Percentiles rank a stretch among this genome's conserved stretches.
phyloP scores from a whole-genome alignment of 176 grass and related monocot species.

The Hyparrhenia diplandra region DNA sequence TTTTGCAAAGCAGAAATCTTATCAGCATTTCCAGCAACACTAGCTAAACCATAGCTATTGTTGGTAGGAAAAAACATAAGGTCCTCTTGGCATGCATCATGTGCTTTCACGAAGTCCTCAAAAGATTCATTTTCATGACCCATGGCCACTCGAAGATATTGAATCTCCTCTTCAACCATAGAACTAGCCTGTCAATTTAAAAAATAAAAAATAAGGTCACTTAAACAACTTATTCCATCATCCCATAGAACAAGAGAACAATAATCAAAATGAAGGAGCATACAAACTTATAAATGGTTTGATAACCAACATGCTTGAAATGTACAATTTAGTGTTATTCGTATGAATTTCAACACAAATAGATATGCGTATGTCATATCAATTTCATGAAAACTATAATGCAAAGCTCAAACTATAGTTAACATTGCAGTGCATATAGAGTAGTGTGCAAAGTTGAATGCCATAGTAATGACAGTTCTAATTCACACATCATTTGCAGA shows the following conservation, averaged over 20 bases:
- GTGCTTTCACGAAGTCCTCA: conserved; percentile 86
- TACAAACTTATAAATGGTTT: conserved; percentile 11
- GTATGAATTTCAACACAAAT: neutral
- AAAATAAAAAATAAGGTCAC: neutral
- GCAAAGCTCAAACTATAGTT: neutral
- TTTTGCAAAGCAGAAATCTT: conserved; percentile 72
- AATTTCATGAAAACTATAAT: conserved; percentile 7
- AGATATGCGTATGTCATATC: neutral
- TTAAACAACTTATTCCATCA: conserved; percentile 11
- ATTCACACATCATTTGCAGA: neutral
- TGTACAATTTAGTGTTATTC: neutral
- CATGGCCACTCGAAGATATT: conserved; percentile 69
- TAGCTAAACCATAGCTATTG: conserved; percentile 76
- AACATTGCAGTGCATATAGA: neutral
- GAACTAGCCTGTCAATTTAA: conserved; percentile 54
- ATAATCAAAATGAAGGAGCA: neutral
- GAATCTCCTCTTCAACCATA: conserved; percentile 73
- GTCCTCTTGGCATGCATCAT: conserved; percentile 87
- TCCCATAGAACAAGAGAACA: neutral
- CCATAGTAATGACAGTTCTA: neutral
- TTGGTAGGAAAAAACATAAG: conserved; percentile 82
- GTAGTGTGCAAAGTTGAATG: neutral
- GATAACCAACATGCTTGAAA: neutral
- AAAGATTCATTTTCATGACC: conserved; percentile 80
- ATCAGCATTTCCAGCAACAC: conserved; percentile 74